These are phyloP conservation scores for Serendipita vermifera DNA, from an alignment of 768 basidiomycete species.

Conservation along the genomic window DNA sequence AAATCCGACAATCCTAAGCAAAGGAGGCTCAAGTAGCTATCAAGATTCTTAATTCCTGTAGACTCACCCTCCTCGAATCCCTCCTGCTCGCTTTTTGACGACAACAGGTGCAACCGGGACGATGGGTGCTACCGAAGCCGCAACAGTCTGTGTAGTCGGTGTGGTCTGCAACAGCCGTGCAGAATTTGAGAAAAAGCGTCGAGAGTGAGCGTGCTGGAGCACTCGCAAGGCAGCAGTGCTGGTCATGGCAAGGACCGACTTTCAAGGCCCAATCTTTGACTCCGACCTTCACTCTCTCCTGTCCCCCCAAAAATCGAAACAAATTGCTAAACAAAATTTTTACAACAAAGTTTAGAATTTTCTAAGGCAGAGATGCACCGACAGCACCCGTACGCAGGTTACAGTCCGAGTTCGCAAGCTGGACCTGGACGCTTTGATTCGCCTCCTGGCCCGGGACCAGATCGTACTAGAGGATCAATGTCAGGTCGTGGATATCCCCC, in stretches of 20 bases:
- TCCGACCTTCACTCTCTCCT: neutral
- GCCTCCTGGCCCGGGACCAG: conserved; percentile 53
- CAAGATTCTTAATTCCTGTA: neutral
- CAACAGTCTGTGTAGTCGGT: neutral
- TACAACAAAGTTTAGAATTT: conserved; percentile 7
- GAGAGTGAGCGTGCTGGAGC: neutral
- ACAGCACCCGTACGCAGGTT: conserved; percentile 71
- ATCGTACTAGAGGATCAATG: conserved; percentile 39
- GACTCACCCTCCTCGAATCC: conserved; percentile 1
- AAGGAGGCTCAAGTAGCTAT: neutral
- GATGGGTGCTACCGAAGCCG: neutral
- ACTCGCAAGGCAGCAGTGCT: neutral
- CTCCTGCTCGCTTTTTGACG: neutral
- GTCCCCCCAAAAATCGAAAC: conserved; percentile 9
- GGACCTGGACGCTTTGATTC: conserved; percentile 45
- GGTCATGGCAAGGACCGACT: neutral
- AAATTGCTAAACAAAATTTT: conserved; percentile 3
- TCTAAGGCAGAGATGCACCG: conserved; percentile 55
- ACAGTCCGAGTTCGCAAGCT: conserved; percentile 40
- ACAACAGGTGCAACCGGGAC: neutral
- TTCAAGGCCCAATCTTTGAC: conserved; percentile 5
- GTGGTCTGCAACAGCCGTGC: too few relatives aligned
- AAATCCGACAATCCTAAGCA: conserved; percentile 61
- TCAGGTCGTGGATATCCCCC: neutral
- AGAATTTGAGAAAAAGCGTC: neutral